Evolutionary conservation across 495 filamentous ascomycete genomes (phyloP), one percentile per base, ranked within the genome.

Genomic region (Neurospora cerealis): DNA sequence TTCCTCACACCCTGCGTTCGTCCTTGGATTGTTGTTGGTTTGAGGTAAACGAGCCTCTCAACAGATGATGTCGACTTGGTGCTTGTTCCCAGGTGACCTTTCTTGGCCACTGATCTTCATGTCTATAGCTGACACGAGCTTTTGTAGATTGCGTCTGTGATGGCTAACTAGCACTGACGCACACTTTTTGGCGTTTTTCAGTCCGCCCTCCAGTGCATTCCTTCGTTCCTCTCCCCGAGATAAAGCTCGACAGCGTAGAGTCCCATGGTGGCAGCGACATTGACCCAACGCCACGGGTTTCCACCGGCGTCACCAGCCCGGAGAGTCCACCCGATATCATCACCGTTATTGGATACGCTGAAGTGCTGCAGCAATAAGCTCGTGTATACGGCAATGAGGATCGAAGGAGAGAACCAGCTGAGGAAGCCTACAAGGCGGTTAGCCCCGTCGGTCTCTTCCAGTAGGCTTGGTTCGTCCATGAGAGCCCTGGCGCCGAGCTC

Each of bases 321-420:
- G 72, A 88, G 80, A 42, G 89, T 94, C 93, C 93, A 97, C 89
- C 93, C 96, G n/a, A 75, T 75, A 74, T 95, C 93, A 32, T 89
- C 91, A 48, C 79, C 84, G 72, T 77, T 79, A 69, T 87, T 93
- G 10, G 89, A 89, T 5, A 89, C 88, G 17, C 92, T 91, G 77
- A 99, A 97, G 80, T 99, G 96, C 81, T 98, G 95, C 87, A 99
- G 91, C 38, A 99, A 80, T 17, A 99, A 85, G 81, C 94, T 97
- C n/a, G 96, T 99, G 79, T 99, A 99, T 34, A 98, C 94, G 3
- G 95, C 91, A 66, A 99, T 92, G 15, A 99, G 87, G 70, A 99
- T 96, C 39, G 90, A 93, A 0, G 96, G 96, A 39, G 93, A 93
- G 80, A 97, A 98, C 88, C 93, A 97, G 80, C 91, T 94, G 40